Evolutionary conservation across 2,329 filamentous ascomycete species (phyloP), one percentile per base, ranked within the genome.

Genomic region (Helicocarpus griseus): DNA sequence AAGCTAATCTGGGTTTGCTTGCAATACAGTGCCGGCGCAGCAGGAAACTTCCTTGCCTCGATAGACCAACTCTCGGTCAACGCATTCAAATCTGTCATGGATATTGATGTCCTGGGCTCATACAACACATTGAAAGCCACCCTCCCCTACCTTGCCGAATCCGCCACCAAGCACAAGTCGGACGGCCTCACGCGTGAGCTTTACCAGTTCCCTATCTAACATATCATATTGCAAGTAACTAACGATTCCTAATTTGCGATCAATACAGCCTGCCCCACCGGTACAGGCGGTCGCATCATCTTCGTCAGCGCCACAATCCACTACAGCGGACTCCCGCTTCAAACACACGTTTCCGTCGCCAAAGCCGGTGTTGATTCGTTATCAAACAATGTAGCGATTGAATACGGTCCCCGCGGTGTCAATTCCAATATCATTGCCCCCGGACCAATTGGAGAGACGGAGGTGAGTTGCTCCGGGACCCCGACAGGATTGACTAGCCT

Each of bases 71-170:
- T 97, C 47, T 89, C 82, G 38, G 72, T 86, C 53, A 97, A 97
- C 65, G 93, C 88, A 3, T 95, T 98, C 81, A 94, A 90, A 69
- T 78, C 87, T 0, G 93, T 98, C 58, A 91, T 97, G 62, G 93
- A 97, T 55, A 98, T 98, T 63, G 93, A 97, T 66, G 85, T 95
- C 2, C 70, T 97, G 33, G 93, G 93, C 29, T 94, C 87, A 14
- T 98, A 87, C 73, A 95, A 97, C 73, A 95, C 89, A 2, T 77
- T 95, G 63, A 97, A 97, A 72, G 89, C 91, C 3, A 93, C 89
- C 1, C 73, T 96, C 31, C 88, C 89, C 0, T 79, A 95, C 62
- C 79, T 98, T 2, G 70, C 89, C 11, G 77, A 81, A 60, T 94
- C 89, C n/a, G 83, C 86, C 1, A 69, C 72, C 31, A 80, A 79